phyloP scores from a whole-genome alignment of 176 grass and related monocot genomes.

The Hordeum vulgare region DNA sequence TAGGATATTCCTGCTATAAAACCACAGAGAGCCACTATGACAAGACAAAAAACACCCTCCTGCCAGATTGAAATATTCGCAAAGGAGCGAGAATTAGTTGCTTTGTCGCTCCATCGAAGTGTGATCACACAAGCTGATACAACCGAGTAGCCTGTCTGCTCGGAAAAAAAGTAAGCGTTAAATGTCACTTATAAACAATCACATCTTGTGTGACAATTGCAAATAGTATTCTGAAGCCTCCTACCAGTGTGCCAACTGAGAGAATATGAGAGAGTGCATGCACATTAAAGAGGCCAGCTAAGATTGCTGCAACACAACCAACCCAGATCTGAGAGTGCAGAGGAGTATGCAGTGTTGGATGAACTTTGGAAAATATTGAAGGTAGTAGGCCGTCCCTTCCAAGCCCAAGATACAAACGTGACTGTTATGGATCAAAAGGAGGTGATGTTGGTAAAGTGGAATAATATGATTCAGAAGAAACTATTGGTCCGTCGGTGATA shows the following conservation, averaged over 20 bases:
- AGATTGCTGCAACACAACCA: conserved; percentile 73
- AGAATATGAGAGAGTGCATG: conserved; percentile 89
- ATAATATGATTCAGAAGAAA: conserved; percentile 6
- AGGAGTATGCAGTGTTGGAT: conserved; percentile 79
- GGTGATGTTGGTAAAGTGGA: conserved; percentile 18
- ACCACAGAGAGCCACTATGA: conserved; percentile 57
- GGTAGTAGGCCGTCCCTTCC: conserved; percentile 94
- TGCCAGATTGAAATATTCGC: conserved; percentile 55
- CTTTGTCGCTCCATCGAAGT: conserved; percentile 77
- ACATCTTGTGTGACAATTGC: background rate
- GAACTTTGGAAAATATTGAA: conserved; percentile 69
- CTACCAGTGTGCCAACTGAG: conserved; percentile 94
- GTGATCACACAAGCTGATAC: conserved; percentile 95
- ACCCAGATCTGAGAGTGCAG: conserved; percentile 97
- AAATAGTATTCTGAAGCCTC: conserved; percentile 10
- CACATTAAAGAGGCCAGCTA: conserved; percentile 90
- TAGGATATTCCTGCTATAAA: conserved; percentile 73
- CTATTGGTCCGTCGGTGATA: background rate
- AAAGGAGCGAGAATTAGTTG: conserved; percentile 32
- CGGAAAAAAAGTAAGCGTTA: conserved; percentile 10
- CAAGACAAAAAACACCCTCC: conserved; percentile 75
- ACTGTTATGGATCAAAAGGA: conserved; percentile 46
- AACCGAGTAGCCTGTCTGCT: conserved; percentile 95
- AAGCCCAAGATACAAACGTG: conserved; percentile 95
- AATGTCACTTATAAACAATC: background rate